Percentiles rank a stretch among this genome's conserved stretches.
These are phyloP conservation scores for Ceratobasidium sp. DNA, from an alignment of 1,284 basidiomycete species.

Conservation along the genomic window DNA sequence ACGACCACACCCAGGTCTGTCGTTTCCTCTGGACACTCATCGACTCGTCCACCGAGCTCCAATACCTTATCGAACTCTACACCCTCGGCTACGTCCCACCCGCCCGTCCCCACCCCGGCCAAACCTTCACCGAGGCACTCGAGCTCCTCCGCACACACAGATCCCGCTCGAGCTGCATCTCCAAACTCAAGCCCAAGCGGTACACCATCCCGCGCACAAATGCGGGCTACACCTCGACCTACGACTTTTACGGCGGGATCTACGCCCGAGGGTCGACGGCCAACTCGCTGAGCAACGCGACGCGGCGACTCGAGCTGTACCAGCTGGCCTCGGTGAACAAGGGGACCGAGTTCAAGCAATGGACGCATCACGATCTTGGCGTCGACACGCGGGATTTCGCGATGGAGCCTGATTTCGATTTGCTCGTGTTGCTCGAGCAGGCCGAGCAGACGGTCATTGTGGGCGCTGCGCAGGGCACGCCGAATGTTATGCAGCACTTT, in stretches of 20 bases:
- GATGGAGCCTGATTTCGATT: conserved; percentile 25
- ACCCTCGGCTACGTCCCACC: conserved; percentile 27
- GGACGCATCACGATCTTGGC: conserved; percentile 17
- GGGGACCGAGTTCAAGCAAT: conserved; percentile 21
- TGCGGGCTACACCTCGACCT: not conserved
- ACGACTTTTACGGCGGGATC: conserved; percentile 36
- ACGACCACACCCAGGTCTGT: conserved; percentile 19
- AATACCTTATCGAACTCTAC: conserved; percentile 23
- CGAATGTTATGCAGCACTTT: not conserved
- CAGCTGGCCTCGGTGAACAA: conserved; percentile 31
- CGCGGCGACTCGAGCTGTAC: conserved; percentile 20
- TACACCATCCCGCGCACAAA: not conserved
- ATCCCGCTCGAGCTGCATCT: not conserved
- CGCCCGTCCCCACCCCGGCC: not conserved
- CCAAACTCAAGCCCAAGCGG: not conserved
- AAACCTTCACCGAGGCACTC: conserved; percentile 5
- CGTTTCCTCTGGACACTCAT: conserved; percentile 1
- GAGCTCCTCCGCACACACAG: not conserved
- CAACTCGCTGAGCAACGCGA: not conserved
- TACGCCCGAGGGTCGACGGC: conserved; percentile 26
- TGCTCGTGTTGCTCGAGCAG: conserved; percentile 19
- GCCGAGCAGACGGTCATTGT: not conserved
- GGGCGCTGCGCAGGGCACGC: not conserved
- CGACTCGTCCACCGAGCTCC: conserved; percentile 20
- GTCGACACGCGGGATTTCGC: conserved; percentile 25